Base-by-base conservation (phyloP, 805 yeast genomes). In the Saccharomycopsis selenospora region DNA sequence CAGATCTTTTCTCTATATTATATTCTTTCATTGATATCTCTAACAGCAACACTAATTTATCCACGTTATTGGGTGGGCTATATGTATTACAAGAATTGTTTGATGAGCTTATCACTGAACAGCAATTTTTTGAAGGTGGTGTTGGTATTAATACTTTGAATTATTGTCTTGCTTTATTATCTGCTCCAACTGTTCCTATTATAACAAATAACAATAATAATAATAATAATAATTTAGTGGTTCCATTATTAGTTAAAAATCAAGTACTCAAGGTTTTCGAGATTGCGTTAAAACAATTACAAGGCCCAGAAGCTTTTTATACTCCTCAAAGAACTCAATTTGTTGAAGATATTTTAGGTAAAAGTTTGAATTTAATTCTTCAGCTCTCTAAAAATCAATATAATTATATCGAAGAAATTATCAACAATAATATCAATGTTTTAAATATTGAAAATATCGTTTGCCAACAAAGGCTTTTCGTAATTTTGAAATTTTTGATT, bases 61-160 rank as follows among this genome's bases (percentile, higher is more conserved):
- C 50, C 23, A 43, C 52, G 22, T 59, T 76, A 27, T 56, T 77
- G 26, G 85, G 85, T 14, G 78, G 82, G 0, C 59, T 84, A 51
- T 60, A 75, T 3, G 78, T 84, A 3, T 66, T 87, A 41, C 78
- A 75, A 56, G 97, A 91, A 52, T 70, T 93, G 22, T 82, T 89
- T 53, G 93, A 85, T 58, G 97, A 93, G 59, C 71, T 89, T 45
- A 78, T 93, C 26, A 76, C 91, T 2, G 96, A 88, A 50, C 88
- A 82, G 29, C 91, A 86, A 63, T 91, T 90, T 61, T 85, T 89
- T 70, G 82, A 78, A 47, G 82, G 78, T 8, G 85, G 85, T 1
- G 72, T 82, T 38, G 91, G 90, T 2, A 53, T 61, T 17, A 70
- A 70, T 38, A 71, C 85, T 0, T 67, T 80, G 36, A 63, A 69